Percentiles rank a stretch among this genome's conserved stretches.
phyloP scores from a whole-genome alignment of 805 yeast species.

The Myxozyma geophila region DNA sequence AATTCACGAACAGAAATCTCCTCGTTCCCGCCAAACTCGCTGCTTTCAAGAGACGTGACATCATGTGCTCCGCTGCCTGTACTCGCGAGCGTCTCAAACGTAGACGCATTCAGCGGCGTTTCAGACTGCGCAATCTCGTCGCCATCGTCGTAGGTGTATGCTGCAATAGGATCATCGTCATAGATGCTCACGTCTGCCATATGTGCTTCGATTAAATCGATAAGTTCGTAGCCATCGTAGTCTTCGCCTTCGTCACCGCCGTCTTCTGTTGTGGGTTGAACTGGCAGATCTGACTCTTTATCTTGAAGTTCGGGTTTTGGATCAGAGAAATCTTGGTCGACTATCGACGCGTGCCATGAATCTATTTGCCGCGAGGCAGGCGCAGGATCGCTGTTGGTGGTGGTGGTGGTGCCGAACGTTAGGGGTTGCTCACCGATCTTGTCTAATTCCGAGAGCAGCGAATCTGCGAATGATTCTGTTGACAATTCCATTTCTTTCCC shows the following conservation, averaged over 20 bases:
- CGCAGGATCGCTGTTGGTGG: not conserved
- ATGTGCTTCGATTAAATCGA: conserved; percentile 24
- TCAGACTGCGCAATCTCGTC: conserved; percentile 1
- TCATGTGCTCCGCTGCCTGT: not conserved
- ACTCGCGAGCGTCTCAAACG: conserved; percentile 1
- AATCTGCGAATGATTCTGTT: conserved; percentile 17
- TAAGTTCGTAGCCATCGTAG: conserved; percentile 23
- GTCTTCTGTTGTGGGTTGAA: not conserved
- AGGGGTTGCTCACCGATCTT: conserved; percentile 4
- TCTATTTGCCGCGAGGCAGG: not conserved
- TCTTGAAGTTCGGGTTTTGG: not conserved
- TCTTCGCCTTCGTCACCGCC: conserved; percentile 6
- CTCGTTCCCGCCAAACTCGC: not conserved
- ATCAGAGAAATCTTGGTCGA: not conserved
- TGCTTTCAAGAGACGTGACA: conserved; percentile 3
- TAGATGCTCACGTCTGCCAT: conserved; percentile 15
- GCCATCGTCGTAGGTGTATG: not conserved
- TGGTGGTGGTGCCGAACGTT: not conserved
- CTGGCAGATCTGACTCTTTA: not conserved
- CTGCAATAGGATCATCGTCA: not conserved
- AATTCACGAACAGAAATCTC: not conserved
- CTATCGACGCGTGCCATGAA: conserved; percentile 3
- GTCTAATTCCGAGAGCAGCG: conserved; percentile 24
- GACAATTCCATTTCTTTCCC: conserved; percentile 1
- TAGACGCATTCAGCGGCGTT: conserved; percentile 7